Base-by-base conservation (phyloP, 1,284 basidiomycete species). In the Apiotrichum montevideense region DNA sequence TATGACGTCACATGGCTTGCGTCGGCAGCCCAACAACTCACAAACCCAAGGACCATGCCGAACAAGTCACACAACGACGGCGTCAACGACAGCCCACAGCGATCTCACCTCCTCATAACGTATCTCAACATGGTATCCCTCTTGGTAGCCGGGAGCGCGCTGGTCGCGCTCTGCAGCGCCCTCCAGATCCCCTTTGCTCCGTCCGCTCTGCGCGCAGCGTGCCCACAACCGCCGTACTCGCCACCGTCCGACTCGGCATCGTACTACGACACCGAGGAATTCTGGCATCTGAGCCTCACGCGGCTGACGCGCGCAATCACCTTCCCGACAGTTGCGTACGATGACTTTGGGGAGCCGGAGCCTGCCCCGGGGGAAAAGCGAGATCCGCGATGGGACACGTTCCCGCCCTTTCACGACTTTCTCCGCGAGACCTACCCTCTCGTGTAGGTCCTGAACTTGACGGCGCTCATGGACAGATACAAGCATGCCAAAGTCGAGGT, bases 271-370 rank as follows among this genome's bases (percentile, higher is more conserved):
- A 50, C 48, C 2, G 29, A 13, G 3, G 21, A 14, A 32, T 50
- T 50, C 29, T 29, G 37, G 14, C 33, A 50, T 7, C 6, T 35
- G 7, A 50, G 48, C 13, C 37, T 50, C 29, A 3, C 33, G 4
- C n/a, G 48, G 13, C 37, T 50, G 4, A 3, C 37, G 3, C 39
- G 48, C 4, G 57, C 57, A 10, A 47, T 60, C 8, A 29, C 13
- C 10, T 41, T 37, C 35, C 51, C 55, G 11, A 61, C 59, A 0
- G 40, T 56, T 13, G 48, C 46, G 7, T 61, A 58, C 51, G 59
- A 61, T 42, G 59, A 58, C 48, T 48, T 58, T 35, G 49, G 50
- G 15, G 56, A 58, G 15, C 56, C 56, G 13, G 51, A 55, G 35
- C 48, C 48, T 2, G 7, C 7, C 6, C 39, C 32, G 7, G 41